Conservation (phyloP, 306 rosid species). For the Cicer arietinum region DNA sequence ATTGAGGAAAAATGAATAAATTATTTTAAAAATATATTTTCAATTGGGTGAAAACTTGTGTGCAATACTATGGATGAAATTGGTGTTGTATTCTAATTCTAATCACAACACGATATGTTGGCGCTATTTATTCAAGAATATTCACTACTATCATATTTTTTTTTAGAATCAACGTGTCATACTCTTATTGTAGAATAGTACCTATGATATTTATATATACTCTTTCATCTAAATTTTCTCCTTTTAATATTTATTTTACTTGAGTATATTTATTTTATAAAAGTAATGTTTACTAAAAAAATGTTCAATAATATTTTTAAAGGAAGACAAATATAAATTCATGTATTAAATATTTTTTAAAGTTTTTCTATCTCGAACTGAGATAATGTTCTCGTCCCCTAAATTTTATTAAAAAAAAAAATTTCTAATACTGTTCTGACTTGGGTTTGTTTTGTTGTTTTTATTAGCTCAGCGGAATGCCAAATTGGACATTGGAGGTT, state of each 20-base stretch:
- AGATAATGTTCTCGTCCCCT: too few relatives aligned
- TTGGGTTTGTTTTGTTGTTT: background rate
- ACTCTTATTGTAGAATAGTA: background rate
- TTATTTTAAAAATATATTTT: background rate
- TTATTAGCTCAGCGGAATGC: slow-evolving; percentile 44
- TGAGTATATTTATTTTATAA: background rate
- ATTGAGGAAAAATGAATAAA: background rate
- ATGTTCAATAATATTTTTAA: too few relatives aligned
- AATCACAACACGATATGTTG: background rate
- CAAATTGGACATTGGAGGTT: slow-evolving; percentile 49
- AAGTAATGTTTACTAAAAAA: background rate
- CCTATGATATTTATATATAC: too few relatives aligned
- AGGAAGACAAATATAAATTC: too few relatives aligned
- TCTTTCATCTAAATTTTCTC: background rate
- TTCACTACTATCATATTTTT: background rate
- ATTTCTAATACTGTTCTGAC: too few relatives aligned
- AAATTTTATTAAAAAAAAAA: too few relatives aligned
- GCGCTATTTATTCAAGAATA: background rate
- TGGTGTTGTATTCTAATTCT: background rate
- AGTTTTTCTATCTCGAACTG: too few relatives aligned
- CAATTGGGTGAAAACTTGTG: background rate
- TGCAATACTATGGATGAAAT: background rate
- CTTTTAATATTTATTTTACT: background rate
- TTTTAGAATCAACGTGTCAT: background rate
- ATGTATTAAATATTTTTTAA: too few relatives aligned